Conservation (phyloP, 257 asterid genomes). For the Knoxia roxburghii region DNA sequence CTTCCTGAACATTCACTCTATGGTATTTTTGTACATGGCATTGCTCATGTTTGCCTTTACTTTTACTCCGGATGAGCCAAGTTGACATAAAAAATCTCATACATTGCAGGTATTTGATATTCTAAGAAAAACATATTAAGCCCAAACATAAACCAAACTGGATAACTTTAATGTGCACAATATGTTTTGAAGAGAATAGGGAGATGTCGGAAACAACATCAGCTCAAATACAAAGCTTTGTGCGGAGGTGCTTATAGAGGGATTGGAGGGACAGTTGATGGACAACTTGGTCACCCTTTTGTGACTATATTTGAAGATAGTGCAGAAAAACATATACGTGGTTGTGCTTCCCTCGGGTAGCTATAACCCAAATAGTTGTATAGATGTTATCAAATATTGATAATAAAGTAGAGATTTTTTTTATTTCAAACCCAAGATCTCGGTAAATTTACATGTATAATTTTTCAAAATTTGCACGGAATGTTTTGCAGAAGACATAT, state of each 20-base stretch:
- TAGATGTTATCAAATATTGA: no score
- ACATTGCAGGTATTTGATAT: slow-evolving; percentile 76
- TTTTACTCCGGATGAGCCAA: neutral
- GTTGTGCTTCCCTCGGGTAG: neutral
- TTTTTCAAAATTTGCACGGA: no score
- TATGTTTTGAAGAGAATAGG: slow-evolving; percentile 29
- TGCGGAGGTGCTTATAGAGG: slow-evolving; percentile 40
- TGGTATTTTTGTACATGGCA: no score
- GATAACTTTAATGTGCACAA: slow-evolving; percentile 35
- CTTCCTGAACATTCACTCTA: no score
- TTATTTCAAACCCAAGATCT: no score
- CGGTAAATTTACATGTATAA: no score
- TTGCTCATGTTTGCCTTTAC: neutral
- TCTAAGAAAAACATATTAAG: slow-evolving; percentile 57
- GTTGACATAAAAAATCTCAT: neutral
- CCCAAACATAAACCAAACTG: slow-evolving; percentile 37
- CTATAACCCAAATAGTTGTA: neutral
- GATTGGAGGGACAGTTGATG: slow-evolving; percentile 49
- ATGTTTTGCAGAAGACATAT: no score
- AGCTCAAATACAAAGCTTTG: slow-evolving; percentile 32
- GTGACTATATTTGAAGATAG: slow-evolving; percentile 14
- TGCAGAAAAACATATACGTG: slow-evolving; percentile 4
- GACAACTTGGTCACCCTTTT: slow-evolving; percentile 47
- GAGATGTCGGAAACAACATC: slow-evolving; percentile 30
- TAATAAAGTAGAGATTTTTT: no score